These are phyloP conservation scores for Raffaelea ambrosiae DNA, from an alignment of 2,329 filamentous ascomycete species.

Conservation along the genomic window DNA sequence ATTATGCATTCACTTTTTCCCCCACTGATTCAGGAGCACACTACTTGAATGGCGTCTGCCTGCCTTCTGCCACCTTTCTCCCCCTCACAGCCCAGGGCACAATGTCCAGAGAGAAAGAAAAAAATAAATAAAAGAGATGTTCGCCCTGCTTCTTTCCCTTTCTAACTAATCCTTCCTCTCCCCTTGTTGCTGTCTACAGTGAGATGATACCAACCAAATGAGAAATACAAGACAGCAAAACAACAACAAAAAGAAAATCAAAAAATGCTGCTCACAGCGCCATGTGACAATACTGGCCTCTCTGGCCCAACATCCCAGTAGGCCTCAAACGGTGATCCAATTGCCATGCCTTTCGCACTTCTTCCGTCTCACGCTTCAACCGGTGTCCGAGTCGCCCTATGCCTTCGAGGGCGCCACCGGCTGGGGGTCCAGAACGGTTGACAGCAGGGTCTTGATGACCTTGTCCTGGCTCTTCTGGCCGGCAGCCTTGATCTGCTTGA, in stretches of 20 bases:
- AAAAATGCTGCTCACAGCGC: neutral
- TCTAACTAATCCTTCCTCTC: no score
- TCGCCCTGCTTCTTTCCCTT: no score
- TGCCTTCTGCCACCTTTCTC: no score
- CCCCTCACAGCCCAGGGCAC: no score
- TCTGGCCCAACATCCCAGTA: neutral
- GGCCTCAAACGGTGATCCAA: no score
- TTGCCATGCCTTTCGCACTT: no score
- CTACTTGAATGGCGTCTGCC: no score
- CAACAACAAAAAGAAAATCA: neutral
- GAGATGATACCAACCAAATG: neutral
- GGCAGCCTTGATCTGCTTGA: conserved; percentile 71
- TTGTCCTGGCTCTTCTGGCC: conserved; percentile 71
- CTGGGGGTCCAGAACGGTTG: conserved; percentile 77
- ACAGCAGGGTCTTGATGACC: conserved; percentile 76
- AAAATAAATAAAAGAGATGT: no score
- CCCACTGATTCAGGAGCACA: no score
- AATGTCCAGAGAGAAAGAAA: no score
- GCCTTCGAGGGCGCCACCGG: conserved; percentile 43
- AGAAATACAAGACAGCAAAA: neutral
- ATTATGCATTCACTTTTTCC: no score
- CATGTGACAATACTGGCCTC: neutral
- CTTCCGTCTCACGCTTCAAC: no score
- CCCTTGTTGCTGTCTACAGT: neutral
- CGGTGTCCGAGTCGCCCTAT: neutral